These are phyloP conservation scores for Daucus carota DNA, from an alignment of 129 eudicot genomes.

Conservation along the genomic window DH1_v3.0 NC_030386.2:31902501-31903000, in stretches of 20 bases:
- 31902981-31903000: not conserved
- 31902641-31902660: not conserved
- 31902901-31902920: not conserved
- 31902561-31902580: not conserved
- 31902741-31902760: not conserved
- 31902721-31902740: not conserved
- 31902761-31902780: not conserved
- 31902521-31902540: not conserved
- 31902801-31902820: not conserved
- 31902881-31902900: not conserved
- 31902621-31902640: not conserved
- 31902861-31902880: not conserved
- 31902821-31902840: not conserved
- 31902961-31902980: conserved; percentile 4
- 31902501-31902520: not conserved
- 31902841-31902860: not conserved
- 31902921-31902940: not conserved
- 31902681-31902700: not conserved
- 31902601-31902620: not conserved
- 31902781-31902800: not conserved
- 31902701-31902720: not conserved
- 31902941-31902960: not conserved
- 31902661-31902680: not conserved
- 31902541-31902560: not conserved
- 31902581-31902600: not conserved